Evolutionary conservation across 768 basidiomycete species (phyloP), one percentile per base, ranked within the genome.

Genomic region (Mycena galericulata): DNA sequence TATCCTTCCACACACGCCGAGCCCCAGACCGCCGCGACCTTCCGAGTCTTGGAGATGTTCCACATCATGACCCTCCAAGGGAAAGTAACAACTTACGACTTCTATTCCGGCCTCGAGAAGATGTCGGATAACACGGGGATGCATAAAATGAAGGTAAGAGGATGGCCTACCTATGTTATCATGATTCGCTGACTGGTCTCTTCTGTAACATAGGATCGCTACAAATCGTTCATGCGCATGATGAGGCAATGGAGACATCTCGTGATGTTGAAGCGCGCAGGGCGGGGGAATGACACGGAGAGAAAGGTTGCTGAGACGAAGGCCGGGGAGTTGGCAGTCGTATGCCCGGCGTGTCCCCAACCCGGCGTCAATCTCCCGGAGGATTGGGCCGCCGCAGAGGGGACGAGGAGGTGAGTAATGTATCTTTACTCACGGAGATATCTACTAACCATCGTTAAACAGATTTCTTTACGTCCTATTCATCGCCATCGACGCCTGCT

Each of bases 401-500:
- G 14, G 15, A 36, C 54, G 24, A 29, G 50, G 18, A 26, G 50
- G 64, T 64, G 41, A 20, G 47, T 53, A 26, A 22, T 54, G 17
- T 18, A 1, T 9, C 54, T 50, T 14, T 36, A 24, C n/a, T n/a
- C n/a, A n/a, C n/a, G n/a, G n/a, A n/a, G n/a, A n/a, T n/a, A n/a
- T n/a, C n/a, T n/a, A n/a, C n/a, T n/a, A n/a, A n/a, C n/a, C n/a
- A n/a, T n/a, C n/a, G n/a, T n/a, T n/a, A n/a, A n/a, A 34, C 11
- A 77, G 75, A 41, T 77, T 73, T 57, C 49, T 78, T 15, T 75
- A 73, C 69, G 71, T 40, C 67, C 64, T 74, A 41, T 71, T 41
- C 46, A 32, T 70, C 32, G 72, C 72, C 11, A 50, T 76, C 32
- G 75, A 76, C 50, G 75, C 75, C 22, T 72, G 73, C 47, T 77